Conservation (phyloP, 1,284 basidiomycete genomes). For the Neolentinus lepideus region DNA sequence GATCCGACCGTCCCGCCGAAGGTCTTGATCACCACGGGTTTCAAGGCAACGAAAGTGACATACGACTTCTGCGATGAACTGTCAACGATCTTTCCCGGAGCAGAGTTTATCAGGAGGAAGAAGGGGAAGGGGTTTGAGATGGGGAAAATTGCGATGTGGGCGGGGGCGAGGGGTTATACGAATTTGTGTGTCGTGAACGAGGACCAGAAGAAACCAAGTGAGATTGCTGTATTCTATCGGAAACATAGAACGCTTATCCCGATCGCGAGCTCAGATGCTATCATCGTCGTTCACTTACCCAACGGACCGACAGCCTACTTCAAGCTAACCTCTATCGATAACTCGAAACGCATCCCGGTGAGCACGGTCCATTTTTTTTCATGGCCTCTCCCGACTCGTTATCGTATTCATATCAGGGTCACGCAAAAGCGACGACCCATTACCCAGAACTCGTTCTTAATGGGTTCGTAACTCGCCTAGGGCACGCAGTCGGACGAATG, state of each 20-base stretch:
- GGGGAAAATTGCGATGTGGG: conserved; percentile 92
- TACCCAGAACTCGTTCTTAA: conserved; percentile 95
- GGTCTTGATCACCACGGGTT: conserved; percentile 86
- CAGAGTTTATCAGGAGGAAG: conserved; percentile 86
- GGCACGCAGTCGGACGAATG: conserved; percentile 88
- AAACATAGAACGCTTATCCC: no score
- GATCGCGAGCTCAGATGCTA: conserved; percentile 77
- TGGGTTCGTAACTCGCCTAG: conserved; percentile 91
- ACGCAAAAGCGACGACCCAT: conserved; percentile 89
- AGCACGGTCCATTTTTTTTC: conserved; percentile 15
- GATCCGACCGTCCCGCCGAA: conserved; percentile 72
- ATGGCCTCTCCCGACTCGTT: neutral
- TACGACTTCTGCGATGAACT: conserved; percentile 91
- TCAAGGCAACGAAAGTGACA: conserved; percentile 78
- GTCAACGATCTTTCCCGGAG: conserved; percentile 89
- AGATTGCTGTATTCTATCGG: conserved; percentile 28
- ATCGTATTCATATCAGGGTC: conserved; percentile 51
- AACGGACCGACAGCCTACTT: conserved; percentile 95
- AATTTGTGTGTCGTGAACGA: conserved; percentile 94
- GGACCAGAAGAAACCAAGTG: conserved; percentile 88
- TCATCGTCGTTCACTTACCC: conserved; percentile 89
- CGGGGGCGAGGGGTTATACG: conserved; percentile 80
- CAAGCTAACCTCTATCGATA: conserved; percentile 84
- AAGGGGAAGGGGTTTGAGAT: conserved; percentile 94
- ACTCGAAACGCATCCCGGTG: conserved; percentile 84